Conservation (phyloP, 2,329 filamentous ascomycete species). For the Ophidiomyces ophidiicola region DNA sequence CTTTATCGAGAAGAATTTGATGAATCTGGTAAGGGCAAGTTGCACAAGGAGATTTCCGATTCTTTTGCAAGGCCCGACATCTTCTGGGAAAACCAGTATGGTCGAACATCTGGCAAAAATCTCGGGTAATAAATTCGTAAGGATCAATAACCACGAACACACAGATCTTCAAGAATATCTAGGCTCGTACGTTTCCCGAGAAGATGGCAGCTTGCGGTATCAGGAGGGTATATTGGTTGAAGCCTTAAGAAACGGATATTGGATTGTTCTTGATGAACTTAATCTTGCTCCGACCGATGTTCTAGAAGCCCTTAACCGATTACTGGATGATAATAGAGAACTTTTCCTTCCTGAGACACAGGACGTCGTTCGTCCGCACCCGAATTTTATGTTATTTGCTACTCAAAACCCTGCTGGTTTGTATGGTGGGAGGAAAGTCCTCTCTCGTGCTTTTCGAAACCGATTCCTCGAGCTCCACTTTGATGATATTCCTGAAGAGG, state of each 20-base stretch:
- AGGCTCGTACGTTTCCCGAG: constrained; percentile 78
- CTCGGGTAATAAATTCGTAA: constrained; percentile 91
- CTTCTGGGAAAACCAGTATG: constrained; percentile 98
- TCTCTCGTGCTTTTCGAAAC: constrained; percentile 92
- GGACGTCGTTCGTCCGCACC: constrained; percentile 79
- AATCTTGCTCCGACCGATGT: constrained; percentile 96
- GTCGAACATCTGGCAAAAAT: constrained; percentile 96
- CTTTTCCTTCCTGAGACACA: constrained; percentile 93
- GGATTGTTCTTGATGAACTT: constrained; percentile 95
- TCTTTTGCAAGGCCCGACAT: constrained; percentile 90
- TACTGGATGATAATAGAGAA: constrained; percentile 93
- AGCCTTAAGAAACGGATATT: constrained; percentile 82
- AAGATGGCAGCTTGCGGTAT: constrained; percentile 74
- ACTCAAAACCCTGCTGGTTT: constrained; percentile 94
- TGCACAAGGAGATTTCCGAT: constrained; percentile 89
- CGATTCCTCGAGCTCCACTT: constrained; percentile 95
- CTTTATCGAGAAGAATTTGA: constrained; percentile 85
- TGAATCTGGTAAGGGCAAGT: constrained; percentile 86
- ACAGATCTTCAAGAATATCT: constrained; percentile 97
- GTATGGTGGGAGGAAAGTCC: constrained; percentile 84
- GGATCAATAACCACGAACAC: constrained; percentile 99
- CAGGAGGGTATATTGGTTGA: constrained; percentile 90
- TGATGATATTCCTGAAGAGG: constrained; percentile 91
- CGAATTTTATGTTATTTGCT: constrained; percentile 94
- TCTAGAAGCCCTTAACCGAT: constrained; percentile 83